Evolutionary conservation across 1,284 basidiomycete genomes (phyloP).

Genomic region (Agaricales sp.): DNA sequence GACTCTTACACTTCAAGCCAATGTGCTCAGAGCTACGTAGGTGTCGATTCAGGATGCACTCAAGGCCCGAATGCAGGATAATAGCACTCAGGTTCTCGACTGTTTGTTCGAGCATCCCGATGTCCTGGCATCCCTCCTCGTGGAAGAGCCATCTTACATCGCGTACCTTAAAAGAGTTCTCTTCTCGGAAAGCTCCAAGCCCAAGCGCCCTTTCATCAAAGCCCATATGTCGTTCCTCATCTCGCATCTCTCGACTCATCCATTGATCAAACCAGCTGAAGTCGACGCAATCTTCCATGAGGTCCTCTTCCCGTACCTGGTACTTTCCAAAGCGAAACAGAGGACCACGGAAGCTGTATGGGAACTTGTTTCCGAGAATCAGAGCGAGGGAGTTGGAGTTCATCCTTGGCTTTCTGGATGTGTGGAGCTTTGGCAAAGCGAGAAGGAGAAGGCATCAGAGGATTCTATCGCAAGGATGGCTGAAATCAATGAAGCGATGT

Average conservation of each 20-base stretch:
- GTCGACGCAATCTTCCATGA: conserved; percentile 41
- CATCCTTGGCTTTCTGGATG: conserved; percentile 13
- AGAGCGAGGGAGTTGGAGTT: conserved; percentile 15
- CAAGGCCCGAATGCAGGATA: conserved; percentile 58
- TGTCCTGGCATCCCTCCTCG: conserved; percentile 34
- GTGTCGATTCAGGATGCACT: conserved; percentile 42
- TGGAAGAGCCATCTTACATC: conserved; percentile 29
- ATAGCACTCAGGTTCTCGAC: conserved; percentile 47
- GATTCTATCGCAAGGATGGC: conserved; percentile 34
- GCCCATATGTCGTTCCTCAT: conserved; percentile 58
- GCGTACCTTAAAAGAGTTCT: conserved; percentile 36
- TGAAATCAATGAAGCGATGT: conserved; percentile 39
- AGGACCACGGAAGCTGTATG: conserved; percentile 55
- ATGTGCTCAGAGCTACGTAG: conserved; percentile 17
- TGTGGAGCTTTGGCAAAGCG: conserved; percentile 27
- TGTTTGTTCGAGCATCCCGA: conserved; percentile 49
- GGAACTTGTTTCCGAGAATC: conserved; percentile 38
- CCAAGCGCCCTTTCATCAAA: conserved; percentile 41
- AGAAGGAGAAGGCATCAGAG: conserved; percentile 23
- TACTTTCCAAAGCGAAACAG: conserved; percentile 63
- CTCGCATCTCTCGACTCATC: conserved; percentile 28
- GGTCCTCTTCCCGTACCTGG: conserved; percentile 62
- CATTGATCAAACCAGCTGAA: conserved; percentile 20
- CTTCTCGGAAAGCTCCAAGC: conserved; percentile 26
- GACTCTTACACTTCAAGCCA: not conserved